phyloP scores from a whole-genome alignment of 2,329 filamentous ascomycete genomes.

The Bipolaris victoriae region DNA sequence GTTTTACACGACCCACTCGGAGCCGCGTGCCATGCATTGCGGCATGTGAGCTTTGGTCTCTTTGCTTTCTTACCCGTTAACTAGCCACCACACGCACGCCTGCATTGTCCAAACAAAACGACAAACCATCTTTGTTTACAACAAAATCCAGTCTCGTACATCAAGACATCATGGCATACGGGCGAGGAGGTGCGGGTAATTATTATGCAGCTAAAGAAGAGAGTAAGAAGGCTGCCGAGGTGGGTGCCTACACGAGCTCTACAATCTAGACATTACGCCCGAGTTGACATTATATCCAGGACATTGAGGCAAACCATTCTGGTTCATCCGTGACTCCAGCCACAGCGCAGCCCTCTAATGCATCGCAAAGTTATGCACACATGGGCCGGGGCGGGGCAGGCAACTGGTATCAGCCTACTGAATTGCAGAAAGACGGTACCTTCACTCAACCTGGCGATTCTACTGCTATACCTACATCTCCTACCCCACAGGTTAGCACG shows the following conservation, averaged over 20 bases:
- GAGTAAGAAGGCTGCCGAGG: constrained; percentile 40
- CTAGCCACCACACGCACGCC: not conserved
- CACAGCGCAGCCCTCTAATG: constrained; percentile 22
- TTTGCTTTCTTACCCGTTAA: not conserved
- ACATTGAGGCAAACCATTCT: constrained; percentile 50
- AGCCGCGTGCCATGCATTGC: constrained; percentile 16
- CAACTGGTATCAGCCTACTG: constrained; percentile 54
- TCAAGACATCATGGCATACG: constrained; percentile 39
- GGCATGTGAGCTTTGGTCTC: not conserved
- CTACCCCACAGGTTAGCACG: constrained; percentile 37
- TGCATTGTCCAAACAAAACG: not conserved
- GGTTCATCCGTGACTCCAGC: constrained; percentile 23
- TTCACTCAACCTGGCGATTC: constrained; percentile 43
- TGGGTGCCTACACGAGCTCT: constrained; percentile 14
- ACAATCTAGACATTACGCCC: not conserved
- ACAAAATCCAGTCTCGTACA: not conserved
- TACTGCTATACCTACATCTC: constrained; percentile 35
- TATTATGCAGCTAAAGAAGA: constrained; percentile 46
- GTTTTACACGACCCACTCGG: constrained; percentile 20
- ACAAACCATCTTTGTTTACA: not conserved
- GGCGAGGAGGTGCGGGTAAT: constrained; percentile 56
- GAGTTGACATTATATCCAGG: constrained; percentile 29
- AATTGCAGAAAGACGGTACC: constrained; percentile 48
- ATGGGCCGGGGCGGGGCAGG: constrained; percentile 55
- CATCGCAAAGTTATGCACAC: constrained; percentile 51